phyloP scores from a whole-genome alignment of 2,329 filamentous ascomycete species.

The Botrytis porri region DNA sequence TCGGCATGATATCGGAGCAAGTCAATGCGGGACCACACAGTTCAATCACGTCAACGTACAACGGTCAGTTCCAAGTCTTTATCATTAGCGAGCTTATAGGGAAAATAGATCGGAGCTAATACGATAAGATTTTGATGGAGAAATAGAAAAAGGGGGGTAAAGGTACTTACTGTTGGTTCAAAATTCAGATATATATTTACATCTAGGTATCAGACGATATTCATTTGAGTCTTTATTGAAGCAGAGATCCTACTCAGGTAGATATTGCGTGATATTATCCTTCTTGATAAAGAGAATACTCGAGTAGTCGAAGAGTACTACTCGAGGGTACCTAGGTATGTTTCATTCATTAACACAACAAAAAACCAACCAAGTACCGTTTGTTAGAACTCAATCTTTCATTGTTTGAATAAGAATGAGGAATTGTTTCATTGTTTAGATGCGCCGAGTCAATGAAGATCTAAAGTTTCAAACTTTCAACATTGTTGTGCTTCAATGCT shows the following conservation, averaged over 20 bases:
- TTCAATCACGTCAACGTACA: constrained; percentile 2
- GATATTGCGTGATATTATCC: constrained; percentile 4
- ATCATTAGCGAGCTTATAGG: neutral
- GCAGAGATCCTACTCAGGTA: neutral
- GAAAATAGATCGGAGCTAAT: constrained; percentile 4
- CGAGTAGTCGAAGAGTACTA: neutral
- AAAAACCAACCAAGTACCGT: neutral
- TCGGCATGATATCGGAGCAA: constrained; percentile 20
- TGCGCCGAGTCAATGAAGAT: neutral
- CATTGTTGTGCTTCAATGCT: neutral
- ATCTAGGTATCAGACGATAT: neutral
- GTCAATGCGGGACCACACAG: neutral
- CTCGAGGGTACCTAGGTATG: neutral
- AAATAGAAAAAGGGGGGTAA: neutral
- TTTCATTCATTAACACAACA: neutral
- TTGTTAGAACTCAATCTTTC: neutral
- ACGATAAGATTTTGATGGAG: constrained; percentile 11
- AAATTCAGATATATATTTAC: neutral
- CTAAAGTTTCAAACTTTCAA: neutral
- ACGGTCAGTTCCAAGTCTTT: neutral
- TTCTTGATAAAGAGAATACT: neutral
- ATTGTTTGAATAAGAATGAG: neutral
- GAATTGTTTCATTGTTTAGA: neutral
- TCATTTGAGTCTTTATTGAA: neutral
- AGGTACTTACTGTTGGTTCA: neutral